Evolutionary conservation across 768 basidiomycete species (phyloP), one percentile per base, ranked within the genome.

Genomic region (Boletus sp.): DNA sequence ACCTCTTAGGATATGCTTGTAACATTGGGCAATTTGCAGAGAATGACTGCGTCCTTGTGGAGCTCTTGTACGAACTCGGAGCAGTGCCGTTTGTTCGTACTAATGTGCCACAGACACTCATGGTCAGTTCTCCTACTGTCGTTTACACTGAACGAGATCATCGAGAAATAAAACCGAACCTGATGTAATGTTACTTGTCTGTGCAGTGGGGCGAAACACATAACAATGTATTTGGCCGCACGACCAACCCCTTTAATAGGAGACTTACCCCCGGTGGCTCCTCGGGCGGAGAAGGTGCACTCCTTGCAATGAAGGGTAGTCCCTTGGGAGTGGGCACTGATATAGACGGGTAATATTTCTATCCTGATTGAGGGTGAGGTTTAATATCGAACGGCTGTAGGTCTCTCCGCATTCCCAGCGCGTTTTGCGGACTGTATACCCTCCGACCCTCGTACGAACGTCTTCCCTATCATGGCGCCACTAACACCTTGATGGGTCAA

Each of bases 211-310:
- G 81, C 3, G 92, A 96, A 70, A 87, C 89, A 1, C 83, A 79
- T 73, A 95, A 94, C 67, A 76, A 86, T 63, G 77, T 93, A 35
- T 94, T 89, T 61, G 92, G 92, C 1, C 77, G 90, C 45, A 94
- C 93, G 1, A 69, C 75, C 15, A 93, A 94, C 64, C 92, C 93
- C 0, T 78, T 78, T 69, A 92, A 93, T 64, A 81, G 86, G 15
- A 77, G 78, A 18, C 77, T 92, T 44, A 91, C 88, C 4, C 72
- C 79, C 6, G 93, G 93, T 15, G 93, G 93, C 0, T 94, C 91
- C 1, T 89, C 88, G 3, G 93, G 94, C 5, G 93, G 93, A 33
- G 94, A 94, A 74, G 89, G 88, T 32, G 90, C 92, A 0, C 79
- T 94, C 3, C 69, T 94, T 39, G 86, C 64, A 45, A 60, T 73